Base-by-base conservation (phyloP, 257 asterid genomes). In the Sherardia arvensis region DNA sequence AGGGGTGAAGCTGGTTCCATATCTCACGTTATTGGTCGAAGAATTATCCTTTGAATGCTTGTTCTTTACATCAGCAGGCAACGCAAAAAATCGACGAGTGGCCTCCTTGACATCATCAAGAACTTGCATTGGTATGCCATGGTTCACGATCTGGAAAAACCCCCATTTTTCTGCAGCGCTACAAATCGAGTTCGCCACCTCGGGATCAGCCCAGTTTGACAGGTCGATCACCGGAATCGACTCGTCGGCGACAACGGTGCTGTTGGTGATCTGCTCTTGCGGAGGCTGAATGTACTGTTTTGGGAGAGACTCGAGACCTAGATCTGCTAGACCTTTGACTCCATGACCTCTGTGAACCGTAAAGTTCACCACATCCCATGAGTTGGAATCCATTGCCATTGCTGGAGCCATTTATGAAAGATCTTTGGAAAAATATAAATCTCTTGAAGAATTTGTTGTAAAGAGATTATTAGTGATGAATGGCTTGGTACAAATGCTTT, bases 1-100 rank as follows among this genome's bases (percentile, higher is more conserved):
- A 8, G 80, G 80, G 59, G 69, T 65, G 64, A 71, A 72, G 40
- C 80, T 72, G 1, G 78, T 76, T 10, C 74, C 77, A 33, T 65
- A 76, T 49, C 74, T 53, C 1, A 76, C 78, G 30, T 53, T 67
- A 34, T 67, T 67, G 1, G 59, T 26, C 0, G 72, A 53, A 2
- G 77, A 76, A 32, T 67, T 53, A 2, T 68, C 72, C 56, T 72
- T 68, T 0, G 77, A 70, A 22, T 75, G 56, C 59, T 67, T 71
- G 30, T 45, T 71, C 29, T 71, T 76, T 65, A 72, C 75, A 18
- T 65, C 75, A 5, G 74, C 67, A 0, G 72, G 54, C 25, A 62
- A 45, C 7, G 23, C 62, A n/a, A 77, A 77, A 56, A 77, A 77
- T 23, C 64, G 8, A 21, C 69, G 69, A 6, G 74, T 71, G 0